phyloP scores from a whole-genome alignment of 208 protist species.

The Strigomonas galati region DNA sequence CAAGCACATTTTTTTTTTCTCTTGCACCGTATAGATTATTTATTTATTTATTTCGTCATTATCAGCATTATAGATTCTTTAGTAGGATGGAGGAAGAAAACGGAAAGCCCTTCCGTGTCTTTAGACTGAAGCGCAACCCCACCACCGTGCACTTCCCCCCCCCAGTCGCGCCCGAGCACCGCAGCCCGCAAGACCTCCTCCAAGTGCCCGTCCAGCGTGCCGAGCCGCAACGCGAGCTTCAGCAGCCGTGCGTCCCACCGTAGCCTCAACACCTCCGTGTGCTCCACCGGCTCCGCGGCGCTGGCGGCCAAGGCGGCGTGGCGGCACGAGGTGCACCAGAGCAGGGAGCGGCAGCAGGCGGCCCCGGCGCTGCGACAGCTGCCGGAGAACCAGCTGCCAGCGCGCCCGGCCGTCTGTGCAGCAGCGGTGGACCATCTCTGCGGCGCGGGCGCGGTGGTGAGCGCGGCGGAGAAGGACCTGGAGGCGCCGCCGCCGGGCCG shows the following conservation, averaged over 20 bases:
- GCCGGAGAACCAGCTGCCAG: background rate
- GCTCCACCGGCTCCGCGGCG: constrained; percentile 3
- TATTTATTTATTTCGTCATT: no score
- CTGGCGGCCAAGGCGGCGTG: constrained; percentile 4
- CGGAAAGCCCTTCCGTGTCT: background rate
- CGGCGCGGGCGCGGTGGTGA: background rate
- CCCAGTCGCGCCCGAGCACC: background rate
- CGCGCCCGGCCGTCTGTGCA: background rate
- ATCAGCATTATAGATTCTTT: no score
- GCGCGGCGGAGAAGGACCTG: background rate
- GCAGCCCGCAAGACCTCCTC: background rate
- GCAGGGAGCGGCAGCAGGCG: background rate
- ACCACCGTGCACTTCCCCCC: background rate
- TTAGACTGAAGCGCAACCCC: constrained; percentile 4
- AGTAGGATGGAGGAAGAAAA: background rate
- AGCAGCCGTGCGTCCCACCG: background rate
- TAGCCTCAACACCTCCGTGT: background rate
- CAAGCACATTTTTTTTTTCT: background rate
- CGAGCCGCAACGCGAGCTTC: background rate
- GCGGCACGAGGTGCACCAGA: constrained; percentile 6
- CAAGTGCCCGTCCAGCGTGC: background rate
- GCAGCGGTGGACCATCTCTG: background rate
- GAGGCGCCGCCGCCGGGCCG: background rate
- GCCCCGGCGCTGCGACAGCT: no score
- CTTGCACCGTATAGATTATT: background rate